These are phyloP conservation scores for Podospora comata DNA, from an alignment of 495 filamentous ascomycete genomes.

Conservation along the genomic window DNA sequence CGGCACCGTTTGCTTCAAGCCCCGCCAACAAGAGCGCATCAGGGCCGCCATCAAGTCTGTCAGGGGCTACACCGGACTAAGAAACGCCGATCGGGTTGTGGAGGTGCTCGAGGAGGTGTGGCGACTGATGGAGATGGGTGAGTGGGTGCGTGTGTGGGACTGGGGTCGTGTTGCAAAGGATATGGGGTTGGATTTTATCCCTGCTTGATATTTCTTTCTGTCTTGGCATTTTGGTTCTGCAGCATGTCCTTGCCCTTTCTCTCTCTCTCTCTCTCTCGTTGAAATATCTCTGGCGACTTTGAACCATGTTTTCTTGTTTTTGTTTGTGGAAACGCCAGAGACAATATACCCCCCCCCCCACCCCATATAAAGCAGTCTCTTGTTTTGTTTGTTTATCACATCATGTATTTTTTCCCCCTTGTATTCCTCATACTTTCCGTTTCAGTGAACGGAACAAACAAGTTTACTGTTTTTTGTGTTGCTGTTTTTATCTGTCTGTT, in stretches of 20 bases:
- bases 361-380: not conserved
- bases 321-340: not conserved
- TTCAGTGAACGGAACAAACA: no score
- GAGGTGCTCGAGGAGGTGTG: constrained; percentile 78
- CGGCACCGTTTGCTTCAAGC: constrained; percentile 78
- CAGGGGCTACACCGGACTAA: constrained; percentile 72
- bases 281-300: not conserved
- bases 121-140: constrained; percentile 73
- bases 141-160: constrained; percentile 77
- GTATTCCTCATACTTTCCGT: no score
- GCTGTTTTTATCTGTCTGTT: no score
- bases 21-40: constrained; percentile 65
- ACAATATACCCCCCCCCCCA: not conserved
- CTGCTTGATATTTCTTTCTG: constrained; percentile 30
- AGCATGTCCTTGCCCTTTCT: not conserved
- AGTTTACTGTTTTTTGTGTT: no score
- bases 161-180: constrained; percentile 78
- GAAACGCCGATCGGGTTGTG: constrained; percentile 73
- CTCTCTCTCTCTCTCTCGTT: not conserved
- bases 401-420: no score
- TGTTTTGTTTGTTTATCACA: not conserved
- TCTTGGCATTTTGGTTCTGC: not conserved
- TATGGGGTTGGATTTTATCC: constrained; percentile 79
- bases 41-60: constrained; percentile 64
- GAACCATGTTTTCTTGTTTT: not conserved